Base-by-base conservation (phyloP, 2,329 filamentous ascomycete species). In the Paracoccidioides brasiliensis region DNA sequence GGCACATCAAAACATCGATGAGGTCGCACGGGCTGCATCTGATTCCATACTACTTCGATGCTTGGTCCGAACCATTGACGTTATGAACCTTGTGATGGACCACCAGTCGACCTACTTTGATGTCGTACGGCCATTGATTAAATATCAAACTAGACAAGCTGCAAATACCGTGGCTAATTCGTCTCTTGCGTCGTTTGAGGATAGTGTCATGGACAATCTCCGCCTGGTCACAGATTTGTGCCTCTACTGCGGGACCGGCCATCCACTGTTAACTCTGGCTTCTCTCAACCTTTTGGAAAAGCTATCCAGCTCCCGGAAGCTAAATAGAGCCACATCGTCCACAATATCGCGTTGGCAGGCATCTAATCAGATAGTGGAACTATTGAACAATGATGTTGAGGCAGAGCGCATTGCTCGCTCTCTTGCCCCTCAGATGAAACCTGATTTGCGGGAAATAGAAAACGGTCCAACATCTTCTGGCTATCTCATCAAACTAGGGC, bases 71-170 rank as follows among this genome's bases (percentile, higher is more conserved):
- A 85, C 83, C n/a, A 81, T 98, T 38, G 83, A 95, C 64, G 84
- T 95, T 50, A 84, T 97, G 69, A 84, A 86, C 57, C 79, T 86
- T 60, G 82, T 94, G 3, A 78, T 97, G 67, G 87, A 90, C 59
- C 79, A 95, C 15, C 93, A 98, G 66, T 81, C 89, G 14, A 97
- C 91, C 0, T 98, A 95, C 67, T 79, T 94, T 44, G 85, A 97
- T 65, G 82, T 98, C 53, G 86, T 97, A 14, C 82, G 86, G 54
- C 89, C 90, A 2, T 71, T 88, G 9, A 77, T 95, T 62, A 88
- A 86, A 66, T 76, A 78, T 38, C 81, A 88, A 55, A 73, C 80
- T 22, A 78, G 77, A 33, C 74, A 79, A 50, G 79, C 81, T 52
- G 76, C 80, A 33, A 72, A 76, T 7, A 78, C 80, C 3, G 84